Conservation (phyloP, 805 yeast species). For the Spathaspora gorwiae region DNA sequence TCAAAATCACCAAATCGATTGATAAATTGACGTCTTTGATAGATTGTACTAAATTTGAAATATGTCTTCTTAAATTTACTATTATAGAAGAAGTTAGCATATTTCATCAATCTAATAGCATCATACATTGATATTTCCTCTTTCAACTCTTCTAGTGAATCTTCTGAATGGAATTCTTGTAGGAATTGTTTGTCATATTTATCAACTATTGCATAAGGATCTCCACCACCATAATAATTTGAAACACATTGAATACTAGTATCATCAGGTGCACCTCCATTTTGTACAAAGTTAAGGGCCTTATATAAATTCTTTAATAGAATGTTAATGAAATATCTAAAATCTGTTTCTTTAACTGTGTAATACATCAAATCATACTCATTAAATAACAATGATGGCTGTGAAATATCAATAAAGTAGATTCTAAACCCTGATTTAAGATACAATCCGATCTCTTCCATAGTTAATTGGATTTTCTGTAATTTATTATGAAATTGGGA, state of each 20-base stretch:
- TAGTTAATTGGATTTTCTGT: conserved; percentile 36
- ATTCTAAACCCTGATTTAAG: conserved; percentile 49
- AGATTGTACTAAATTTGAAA: conserved; percentile 38
- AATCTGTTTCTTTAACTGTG: conserved; percentile 36
- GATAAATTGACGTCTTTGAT: conserved; percentile 38
- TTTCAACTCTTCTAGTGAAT: neutral
- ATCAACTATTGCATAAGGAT: conserved; percentile 17
- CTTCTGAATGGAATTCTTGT: neutral
- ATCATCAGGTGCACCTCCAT: conserved; percentile 17
- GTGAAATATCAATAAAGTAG: conserved; percentile 40
- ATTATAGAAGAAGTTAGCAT: conserved; percentile 32
- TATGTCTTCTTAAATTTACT: conserved; percentile 25
- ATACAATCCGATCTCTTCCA: conserved; percentile 56
- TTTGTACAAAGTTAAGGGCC: conserved; percentile 38
- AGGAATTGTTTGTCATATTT: conserved; percentile 17
- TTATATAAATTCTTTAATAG: conserved; percentile 45
- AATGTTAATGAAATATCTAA: conserved; percentile 39
- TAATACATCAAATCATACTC: conserved; percentile 41
- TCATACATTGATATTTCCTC: conserved; percentile 1
- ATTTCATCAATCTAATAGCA: conserved; percentile 18
- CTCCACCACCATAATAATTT: conserved; percentile 23
- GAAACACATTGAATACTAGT: conserved; percentile 12
- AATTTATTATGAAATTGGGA: conserved; percentile 12
- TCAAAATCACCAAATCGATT: conserved; percentile 40
- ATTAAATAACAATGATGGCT: conserved; percentile 36